Percentiles rank a stretch among this genome's conserved stretches.
phyloP scores from a whole-genome alignment of 2,329 filamentous ascomycete species.

The Neopestalotiopsis sp. region DNA sequence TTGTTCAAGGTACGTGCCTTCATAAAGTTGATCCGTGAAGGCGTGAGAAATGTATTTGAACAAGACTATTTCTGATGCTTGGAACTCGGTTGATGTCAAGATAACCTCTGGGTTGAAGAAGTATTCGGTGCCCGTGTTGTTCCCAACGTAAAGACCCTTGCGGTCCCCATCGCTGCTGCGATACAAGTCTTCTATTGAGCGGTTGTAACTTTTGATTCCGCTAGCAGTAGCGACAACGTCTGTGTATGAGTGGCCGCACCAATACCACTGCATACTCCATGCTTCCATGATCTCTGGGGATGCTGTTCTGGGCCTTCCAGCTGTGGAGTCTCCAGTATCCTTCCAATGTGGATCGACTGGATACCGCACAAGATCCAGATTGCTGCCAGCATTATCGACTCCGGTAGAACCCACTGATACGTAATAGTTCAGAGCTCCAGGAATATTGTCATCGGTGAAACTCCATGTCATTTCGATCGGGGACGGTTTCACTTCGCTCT shows the following conservation, averaged over 20 bases:
- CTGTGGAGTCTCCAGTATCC: too few species aligned
- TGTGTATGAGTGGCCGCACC: slow-evolving; percentile 7
- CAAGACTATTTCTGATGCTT: background rate
- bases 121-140: background rate
- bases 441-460: background rate
- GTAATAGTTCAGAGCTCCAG: background rate
- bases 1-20: background rate
- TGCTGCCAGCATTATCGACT: background rate
- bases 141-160: too few species aligned
- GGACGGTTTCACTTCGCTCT: background rate
- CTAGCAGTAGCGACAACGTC: slow-evolving; percentile 10
- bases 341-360: background rate
- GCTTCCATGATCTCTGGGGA: background rate
- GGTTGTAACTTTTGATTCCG: background rate
- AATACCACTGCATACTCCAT: background rate
- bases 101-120: background rate
- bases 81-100: too few species aligned
- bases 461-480: background rate
- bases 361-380: background rate
- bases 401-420: background rate
- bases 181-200: background rate
- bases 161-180: background rate
- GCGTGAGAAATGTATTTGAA: background rate
- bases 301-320: too few species aligned
- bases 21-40: background rate